Conservation (phyloP, 495 filamentous ascomycete species). For the Talaromyces borbonicus region DNA sequence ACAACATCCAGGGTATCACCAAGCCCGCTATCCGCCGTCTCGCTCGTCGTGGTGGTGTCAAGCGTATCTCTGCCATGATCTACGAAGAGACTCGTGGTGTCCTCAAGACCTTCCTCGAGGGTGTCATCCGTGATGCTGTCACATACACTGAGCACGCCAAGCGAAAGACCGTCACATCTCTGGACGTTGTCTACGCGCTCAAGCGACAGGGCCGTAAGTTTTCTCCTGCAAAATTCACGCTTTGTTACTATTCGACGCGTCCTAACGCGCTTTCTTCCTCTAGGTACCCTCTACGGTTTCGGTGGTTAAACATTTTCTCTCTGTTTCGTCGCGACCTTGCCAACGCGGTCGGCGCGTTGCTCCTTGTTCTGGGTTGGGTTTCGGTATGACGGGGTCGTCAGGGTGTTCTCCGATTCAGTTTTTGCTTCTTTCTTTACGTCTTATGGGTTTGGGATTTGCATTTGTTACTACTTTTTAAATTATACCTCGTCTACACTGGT, state of each 20-base stretch:
- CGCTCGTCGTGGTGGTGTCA: slow-evolving; percentile 98
- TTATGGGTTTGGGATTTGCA: slow-evolving; percentile 40
- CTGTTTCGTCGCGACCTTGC: slow-evolving; percentile 23
- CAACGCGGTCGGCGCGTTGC: slow-evolving; percentile 28
- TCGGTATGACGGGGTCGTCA: slow-evolving; percentile 44
- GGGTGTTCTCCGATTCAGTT: slow-evolving; percentile 36
- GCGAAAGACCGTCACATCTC: slow-evolving; percentile 96
- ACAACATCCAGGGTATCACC: slow-evolving; percentile 98
- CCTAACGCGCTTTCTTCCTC: slow-evolving; percentile 16
- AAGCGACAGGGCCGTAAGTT: slow-evolving; percentile 84
- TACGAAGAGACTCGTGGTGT: slow-evolving; percentile 99
- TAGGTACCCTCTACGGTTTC: slow-evolving; percentile 93
- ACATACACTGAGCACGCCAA: slow-evolving; percentile 99
- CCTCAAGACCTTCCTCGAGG: slow-evolving; percentile 99
- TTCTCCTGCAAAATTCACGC: no score
- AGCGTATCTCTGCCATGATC: slow-evolving; percentile 98
- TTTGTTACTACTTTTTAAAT: slow-evolving; percentile 7
- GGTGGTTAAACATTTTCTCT: slow-evolving; percentile 68
- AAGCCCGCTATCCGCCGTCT: slow-evolving; percentile 99
- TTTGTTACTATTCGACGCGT: slow-evolving; percentile 17
- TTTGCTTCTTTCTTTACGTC: slow-evolving; percentile 28
- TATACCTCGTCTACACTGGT: slow-evolving; percentile 9
- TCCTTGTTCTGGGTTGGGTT: slow-evolving; percentile 36
- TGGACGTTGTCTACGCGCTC: slow-evolving; percentile 95
- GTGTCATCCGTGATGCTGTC: slow-evolving; percentile 98